A percentile compares a stretch with the other conserved stretches of the same genome.
Evolutionary conservation across 2,329 filamentous ascomycete species (phyloP).

Genomic region (Amphichorda felina): DNA sequence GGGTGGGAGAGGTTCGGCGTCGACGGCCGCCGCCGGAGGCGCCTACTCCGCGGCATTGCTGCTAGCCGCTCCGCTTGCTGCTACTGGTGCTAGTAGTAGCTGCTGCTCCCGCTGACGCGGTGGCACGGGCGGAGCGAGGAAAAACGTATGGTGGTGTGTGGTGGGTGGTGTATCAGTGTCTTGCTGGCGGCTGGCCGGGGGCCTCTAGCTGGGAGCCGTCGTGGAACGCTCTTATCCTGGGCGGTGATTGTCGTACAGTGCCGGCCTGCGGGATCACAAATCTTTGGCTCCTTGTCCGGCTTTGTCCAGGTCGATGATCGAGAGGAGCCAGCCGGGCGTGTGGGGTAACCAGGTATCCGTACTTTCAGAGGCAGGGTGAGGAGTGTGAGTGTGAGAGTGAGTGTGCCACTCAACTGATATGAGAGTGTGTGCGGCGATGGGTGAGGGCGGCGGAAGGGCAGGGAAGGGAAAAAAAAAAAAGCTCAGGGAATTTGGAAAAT

Average conservation of each 20-base stretch:
- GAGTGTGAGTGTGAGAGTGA: too few relatives aligned
- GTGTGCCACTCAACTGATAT: too few relatives aligned
- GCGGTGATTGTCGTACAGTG: constrained; percentile 1
- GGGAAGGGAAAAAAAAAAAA: neutral
- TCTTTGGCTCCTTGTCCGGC: too few relatives aligned
- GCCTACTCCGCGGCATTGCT: constrained; percentile 19
- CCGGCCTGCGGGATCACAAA: too few relatives aligned
- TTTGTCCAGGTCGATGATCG: too few relatives aligned
- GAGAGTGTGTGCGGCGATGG: neutral
- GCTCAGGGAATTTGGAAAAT: constrained; percentile 7
- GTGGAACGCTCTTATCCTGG: neutral
- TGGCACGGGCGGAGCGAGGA: neutral
- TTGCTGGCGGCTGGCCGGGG: neutral
- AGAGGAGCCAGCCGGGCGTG: too few relatives aligned
- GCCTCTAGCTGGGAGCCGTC: neutral
- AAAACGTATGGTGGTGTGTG: neutral
- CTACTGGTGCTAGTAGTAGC: neutral
- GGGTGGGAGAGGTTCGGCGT: constrained; percentile 24
- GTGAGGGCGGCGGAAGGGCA: too few relatives aligned
- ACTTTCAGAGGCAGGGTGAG: too few relatives aligned
- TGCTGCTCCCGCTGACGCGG: neutral
- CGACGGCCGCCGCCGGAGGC: constrained; percentile 21
- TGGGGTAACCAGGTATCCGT: too few relatives aligned
- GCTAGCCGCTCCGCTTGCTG: neutral
- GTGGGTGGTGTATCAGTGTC: neutral